These are phyloP conservation scores for Volvox africanus DNA, from an alignment of 139 green algal species.

Conservation along the genomic window DNA sequence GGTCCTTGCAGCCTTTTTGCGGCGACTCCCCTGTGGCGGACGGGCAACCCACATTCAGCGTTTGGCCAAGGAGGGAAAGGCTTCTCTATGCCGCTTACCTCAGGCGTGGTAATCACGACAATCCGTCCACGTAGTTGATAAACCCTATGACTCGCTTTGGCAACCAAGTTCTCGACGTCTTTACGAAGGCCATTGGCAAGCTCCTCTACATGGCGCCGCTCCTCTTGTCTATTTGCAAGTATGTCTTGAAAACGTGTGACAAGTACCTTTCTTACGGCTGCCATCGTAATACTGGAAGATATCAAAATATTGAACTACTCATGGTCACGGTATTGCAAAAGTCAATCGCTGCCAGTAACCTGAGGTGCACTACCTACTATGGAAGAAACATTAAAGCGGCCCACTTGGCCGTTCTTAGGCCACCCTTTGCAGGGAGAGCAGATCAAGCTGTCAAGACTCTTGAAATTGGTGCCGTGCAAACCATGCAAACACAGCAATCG, in stretches of 20 bases:
- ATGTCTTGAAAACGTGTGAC: neutral
- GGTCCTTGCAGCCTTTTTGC: slow-evolving; percentile 5
- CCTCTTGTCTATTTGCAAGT: neutral
- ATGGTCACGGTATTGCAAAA: no score
- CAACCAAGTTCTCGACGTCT: neutral
- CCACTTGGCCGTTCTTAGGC: no score
- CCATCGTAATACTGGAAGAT: neutral
- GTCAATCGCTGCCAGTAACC: no score
- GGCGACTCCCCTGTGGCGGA: slow-evolving; percentile 1
- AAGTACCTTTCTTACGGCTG: neutral
- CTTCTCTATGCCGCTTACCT: neutral
- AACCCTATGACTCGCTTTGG: neutral
- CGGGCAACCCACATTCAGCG: neutral
- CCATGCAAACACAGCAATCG: neutral
- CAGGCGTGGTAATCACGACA: neutral
- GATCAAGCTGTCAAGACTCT: no score
- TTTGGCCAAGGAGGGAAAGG: neutral
- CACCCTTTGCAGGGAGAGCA: no score
- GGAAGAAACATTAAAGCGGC: no score
- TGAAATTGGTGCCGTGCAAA: neutral
- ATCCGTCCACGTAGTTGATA: slow-evolving; percentile 10
- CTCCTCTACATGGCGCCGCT: neutral
- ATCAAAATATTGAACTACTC: no score
- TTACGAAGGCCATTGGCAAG: neutral
- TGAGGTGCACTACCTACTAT: no score